Conservation (phyloP, 2,329 filamentous ascomycete genomes). For the Apiospora phragmitis region DNA sequence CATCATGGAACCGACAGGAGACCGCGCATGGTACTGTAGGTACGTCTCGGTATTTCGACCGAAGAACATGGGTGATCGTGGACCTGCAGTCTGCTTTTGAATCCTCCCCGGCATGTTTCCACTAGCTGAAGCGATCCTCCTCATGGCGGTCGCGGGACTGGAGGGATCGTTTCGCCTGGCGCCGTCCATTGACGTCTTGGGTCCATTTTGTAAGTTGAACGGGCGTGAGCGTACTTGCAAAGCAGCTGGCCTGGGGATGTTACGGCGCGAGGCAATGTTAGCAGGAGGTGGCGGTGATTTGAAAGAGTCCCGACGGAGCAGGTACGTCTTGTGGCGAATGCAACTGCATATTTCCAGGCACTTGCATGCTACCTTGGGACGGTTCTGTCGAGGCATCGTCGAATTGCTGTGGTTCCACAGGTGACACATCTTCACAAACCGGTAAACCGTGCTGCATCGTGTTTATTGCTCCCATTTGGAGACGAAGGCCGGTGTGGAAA, state of each 20-base stretch:
- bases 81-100: slow-evolving; percentile 40
- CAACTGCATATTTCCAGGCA: slow-evolving; percentile 20
- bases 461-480: background rate
- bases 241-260: slow-evolving; percentile 48
- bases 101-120: slow-evolving; percentile 43
- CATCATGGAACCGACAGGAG: slow-evolving; percentile 41
- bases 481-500: background rate
- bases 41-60: slow-evolving; percentile 48
- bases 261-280: slow-evolving; percentile 56
- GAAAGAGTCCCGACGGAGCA: slow-evolving; percentile 35
- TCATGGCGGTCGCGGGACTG: slow-evolving; percentile 44
- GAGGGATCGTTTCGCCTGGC: slow-evolving; percentile 44
- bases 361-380: background rate
- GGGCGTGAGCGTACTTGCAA: slow-evolving; percentile 49
- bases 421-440: background rate
- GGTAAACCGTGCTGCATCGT: background rate
- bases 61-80: slow-evolving; percentile 44
- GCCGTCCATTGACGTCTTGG: slow-evolving; percentile 51
- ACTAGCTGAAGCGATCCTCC: slow-evolving; percentile 54
- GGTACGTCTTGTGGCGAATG: slow-evolving; percentile 19
- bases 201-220: slow-evolving; percentile 35
- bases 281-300: slow-evolving; percentile 50
- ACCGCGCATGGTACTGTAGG: slow-evolving; percentile 41
- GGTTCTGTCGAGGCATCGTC: background rate
- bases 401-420: background rate